phyloP scores from a whole-genome alignment of 1,139 yeast genomes.

The Scheffersomyces insectosa region DNA sequence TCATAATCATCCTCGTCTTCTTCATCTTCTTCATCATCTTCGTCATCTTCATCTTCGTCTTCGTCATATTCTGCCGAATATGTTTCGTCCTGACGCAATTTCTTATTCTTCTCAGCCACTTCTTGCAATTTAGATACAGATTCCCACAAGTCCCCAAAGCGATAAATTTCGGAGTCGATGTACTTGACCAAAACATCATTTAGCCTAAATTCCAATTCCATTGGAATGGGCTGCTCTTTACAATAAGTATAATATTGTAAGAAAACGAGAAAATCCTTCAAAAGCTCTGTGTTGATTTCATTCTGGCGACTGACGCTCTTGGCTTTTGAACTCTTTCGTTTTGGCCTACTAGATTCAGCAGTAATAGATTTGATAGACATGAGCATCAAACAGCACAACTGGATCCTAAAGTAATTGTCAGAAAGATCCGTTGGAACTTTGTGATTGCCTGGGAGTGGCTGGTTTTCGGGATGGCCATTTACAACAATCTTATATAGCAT shows the following conservation, averaged over 20 bases:
- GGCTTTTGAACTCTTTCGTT: slow-evolving; percentile 3
- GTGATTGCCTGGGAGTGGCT: slow-evolving; percentile 50
- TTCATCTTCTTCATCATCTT: slow-evolving; percentile 5
- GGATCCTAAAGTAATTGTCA: slow-evolving; percentile 71
- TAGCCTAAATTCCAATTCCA: slow-evolving; percentile 61
- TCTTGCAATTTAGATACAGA: slow-evolving; percentile 39
- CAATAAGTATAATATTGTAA: slow-evolving; percentile 76
- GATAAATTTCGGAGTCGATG: slow-evolving; percentile 22
- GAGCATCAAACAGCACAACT: slow-evolving; percentile 43
- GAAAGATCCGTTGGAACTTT: slow-evolving; percentile 56
- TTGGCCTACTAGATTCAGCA: background rate
- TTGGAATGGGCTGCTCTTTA: slow-evolving; percentile 65
- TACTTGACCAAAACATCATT: slow-evolving; percentile 40
- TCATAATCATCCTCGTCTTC: slow-evolving; percentile 8
- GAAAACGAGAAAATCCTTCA: slow-evolving; percentile 54
- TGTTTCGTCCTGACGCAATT: slow-evolving; percentile 5
- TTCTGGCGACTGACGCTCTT: background rate
- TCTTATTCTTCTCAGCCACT: slow-evolving; percentile 12
- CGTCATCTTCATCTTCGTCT: slow-evolving; percentile 9
- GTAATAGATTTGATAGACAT: slow-evolving; percentile 12
- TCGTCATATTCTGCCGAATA: slow-evolving; percentile 3
- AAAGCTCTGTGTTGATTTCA: slow-evolving; percentile 18
- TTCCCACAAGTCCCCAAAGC: slow-evolving; percentile 43
- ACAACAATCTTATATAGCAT: slow-evolving; percentile 61
- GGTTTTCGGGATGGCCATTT: slow-evolving; percentile 66